Evolutionary conservation across 2,329 filamentous ascomycete species (phyloP).

Genomic region (Sclerotinia trifoliorum): DNA sequence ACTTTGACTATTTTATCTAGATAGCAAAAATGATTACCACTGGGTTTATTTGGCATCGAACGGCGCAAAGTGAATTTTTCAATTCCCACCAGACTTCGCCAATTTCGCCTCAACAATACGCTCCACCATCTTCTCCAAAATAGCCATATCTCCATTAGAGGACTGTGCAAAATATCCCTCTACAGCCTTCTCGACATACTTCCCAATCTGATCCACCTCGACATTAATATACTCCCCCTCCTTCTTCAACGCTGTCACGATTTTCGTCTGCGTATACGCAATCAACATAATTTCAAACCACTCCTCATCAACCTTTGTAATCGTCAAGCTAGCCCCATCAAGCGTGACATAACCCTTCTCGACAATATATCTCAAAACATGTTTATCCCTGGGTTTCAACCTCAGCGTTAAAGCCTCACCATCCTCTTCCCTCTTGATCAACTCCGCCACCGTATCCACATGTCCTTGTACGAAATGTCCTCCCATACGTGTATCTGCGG

Average conservation of each 20-base stretch:
- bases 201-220: slow-evolving; percentile 54
- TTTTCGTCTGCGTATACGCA: slow-evolving; percentile 89
- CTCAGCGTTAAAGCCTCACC: slow-evolving; percentile 89
- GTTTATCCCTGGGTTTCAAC: slow-evolving; percentile 67
- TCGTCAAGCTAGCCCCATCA: slow-evolving; percentile 90
- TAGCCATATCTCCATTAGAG: slow-evolving; percentile 51
- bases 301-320: slow-evolving; percentile 77
- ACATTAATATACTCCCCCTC: slow-evolving; percentile 42
- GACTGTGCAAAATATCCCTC: slow-evolving; percentile 69
- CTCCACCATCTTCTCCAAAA: slow-evolving; percentile 71
- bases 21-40: not conserved
- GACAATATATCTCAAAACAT: slow-evolving; percentile 81
- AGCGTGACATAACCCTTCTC: slow-evolving; percentile 96
- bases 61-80: not conserved
- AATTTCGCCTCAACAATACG: slow-evolving; percentile 72
- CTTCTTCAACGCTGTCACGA: slow-evolving; percentile 51
- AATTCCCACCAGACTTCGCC: slow-evolving; percentile 23
- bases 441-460: slow-evolving; percentile 83
- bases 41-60: not conserved
- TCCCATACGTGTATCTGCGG: slow-evolving; percentile 90
- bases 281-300: slow-evolving; percentile 99
- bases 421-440: slow-evolving; percentile 71
- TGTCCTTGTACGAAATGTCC: slow-evolving; percentile 98
- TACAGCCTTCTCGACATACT: slow-evolving; percentile 88
- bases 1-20: not conserved